Evolutionary conservation across 129 eudicot genomes (phyloP).

Genomic region (Solidago caesia): DNA sequence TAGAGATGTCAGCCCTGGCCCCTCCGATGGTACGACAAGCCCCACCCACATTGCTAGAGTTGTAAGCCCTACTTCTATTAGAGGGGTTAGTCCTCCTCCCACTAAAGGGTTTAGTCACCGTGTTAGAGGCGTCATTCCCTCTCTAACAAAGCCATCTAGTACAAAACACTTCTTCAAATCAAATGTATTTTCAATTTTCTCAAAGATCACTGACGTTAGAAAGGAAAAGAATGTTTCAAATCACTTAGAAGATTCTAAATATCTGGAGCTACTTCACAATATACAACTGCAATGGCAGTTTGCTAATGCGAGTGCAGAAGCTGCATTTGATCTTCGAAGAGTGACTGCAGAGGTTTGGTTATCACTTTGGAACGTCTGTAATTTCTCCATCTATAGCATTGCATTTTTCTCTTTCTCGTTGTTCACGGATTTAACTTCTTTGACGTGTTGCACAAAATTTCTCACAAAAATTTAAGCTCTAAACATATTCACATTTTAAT

Average conservation of each 20-base stretch:
- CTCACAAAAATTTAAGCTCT: no score
- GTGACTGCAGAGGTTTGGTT: constrained; percentile 64
- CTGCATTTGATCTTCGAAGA: constrained; percentile 46
- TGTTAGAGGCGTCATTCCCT: constrained; percentile 53
- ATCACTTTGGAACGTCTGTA: neutral
- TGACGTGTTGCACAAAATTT: no score
- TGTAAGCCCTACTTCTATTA: neutral
- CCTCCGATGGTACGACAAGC: constrained; percentile 11
- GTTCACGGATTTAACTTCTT: neutral
- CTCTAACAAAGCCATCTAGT: constrained; percentile 52
- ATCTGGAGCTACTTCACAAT: constrained; percentile 57
- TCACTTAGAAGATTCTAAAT: constrained; percentile 56
- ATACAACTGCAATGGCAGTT: constrained; percentile 80
- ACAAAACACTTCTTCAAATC: constrained; percentile 53
- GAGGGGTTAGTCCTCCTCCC: constrained; percentile 39
- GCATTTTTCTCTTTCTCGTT: neutral
- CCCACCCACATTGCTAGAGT: neutral
- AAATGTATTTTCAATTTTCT: constrained; percentile 55
- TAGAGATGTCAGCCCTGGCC: constrained; percentile 15
- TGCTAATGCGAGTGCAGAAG: constrained; percentile 61
- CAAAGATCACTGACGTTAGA: constrained; percentile 46
- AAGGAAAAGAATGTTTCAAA: constrained; percentile 57
- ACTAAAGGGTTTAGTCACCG: constrained; percentile 43
- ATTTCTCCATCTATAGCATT: neutral
- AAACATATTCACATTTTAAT: neutral